Percentiles rank a stretch among this genome's conserved stretches.
Conservation (phyloP, 345 rosid species). For the Combretum micranthum region DNA sequence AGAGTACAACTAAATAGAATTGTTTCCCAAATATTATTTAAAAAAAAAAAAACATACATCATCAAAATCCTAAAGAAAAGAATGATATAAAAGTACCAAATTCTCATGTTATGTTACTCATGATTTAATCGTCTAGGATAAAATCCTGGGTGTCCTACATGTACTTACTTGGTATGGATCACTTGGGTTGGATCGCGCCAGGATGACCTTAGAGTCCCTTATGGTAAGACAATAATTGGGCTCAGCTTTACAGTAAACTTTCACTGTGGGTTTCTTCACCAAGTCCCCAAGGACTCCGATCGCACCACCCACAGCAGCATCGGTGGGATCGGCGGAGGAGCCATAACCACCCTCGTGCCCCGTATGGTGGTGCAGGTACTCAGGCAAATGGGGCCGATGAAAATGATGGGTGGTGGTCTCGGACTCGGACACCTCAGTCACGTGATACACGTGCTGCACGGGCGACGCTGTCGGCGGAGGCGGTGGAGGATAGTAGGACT, state of each 20-base stretch:
- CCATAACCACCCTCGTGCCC: constrained; percentile 18
- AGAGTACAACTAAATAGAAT: too few species aligned
- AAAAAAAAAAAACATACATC: too few species aligned
- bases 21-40: too few species aligned
- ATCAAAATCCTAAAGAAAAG: too few species aligned
- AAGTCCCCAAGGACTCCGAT: too few species aligned
- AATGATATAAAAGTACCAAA: too few species aligned
- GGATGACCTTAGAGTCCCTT: constrained; percentile 50
- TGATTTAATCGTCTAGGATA: too few species aligned
- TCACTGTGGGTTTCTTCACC: constrained; percentile 27
- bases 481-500: constrained; percentile 13
- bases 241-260: constrained; percentile 50
- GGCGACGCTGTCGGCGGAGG: constrained; percentile 17
- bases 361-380: constrained; percentile 26
- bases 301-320: too few species aligned
- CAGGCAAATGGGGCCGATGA: constrained; percentile 27
- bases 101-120: too few species aligned
- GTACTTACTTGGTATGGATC: constrained; percentile 46
- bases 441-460: constrained; percentile 31
- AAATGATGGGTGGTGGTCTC: constrained; percentile 32
- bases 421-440: constrained; percentile 14
- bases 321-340: too few species aligned
- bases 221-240: constrained; percentile 45
- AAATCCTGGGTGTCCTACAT: too few species aligned
- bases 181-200: constrained; percentile 44